Conservation (phyloP, 805 yeast genomes). For the Vanderwaltozyma tropicalis region DNA sequence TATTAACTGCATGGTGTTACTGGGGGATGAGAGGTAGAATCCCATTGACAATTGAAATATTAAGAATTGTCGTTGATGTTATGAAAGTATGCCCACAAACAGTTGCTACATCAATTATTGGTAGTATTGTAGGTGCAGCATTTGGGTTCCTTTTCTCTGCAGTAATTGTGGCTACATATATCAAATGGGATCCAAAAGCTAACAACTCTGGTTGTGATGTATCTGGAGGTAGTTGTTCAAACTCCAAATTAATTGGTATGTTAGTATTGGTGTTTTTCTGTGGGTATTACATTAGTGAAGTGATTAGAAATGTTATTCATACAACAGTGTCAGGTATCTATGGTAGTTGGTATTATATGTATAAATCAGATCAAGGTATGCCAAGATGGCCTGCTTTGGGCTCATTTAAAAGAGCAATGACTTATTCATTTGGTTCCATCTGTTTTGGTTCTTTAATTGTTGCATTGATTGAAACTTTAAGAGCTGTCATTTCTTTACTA, state of each 20-base stretch:
- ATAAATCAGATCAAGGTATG: slow-evolving; percentile 63
- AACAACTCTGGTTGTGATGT: slow-evolving; percentile 42
- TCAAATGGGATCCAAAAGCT: slow-evolving; percentile 55
- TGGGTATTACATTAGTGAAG: slow-evolving; percentile 77
- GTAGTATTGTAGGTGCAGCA: slow-evolving; percentile 47
- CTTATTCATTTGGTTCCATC: slow-evolving; percentile 83
- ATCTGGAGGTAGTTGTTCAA: slow-evolving; percentile 46
- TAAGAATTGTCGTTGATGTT: slow-evolving; percentile 66
- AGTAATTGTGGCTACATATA: slow-evolving; percentile 65
- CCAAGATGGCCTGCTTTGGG: slow-evolving; percentile 75
- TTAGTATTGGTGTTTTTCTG: slow-evolving; percentile 69
- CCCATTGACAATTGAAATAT: slow-evolving; percentile 61
- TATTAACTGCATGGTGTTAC: slow-evolving; percentile 56
- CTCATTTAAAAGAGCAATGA: slow-evolving; percentile 67
- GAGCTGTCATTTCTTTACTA: slow-evolving; percentile 42
- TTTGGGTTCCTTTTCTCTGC: slow-evolving; percentile 58
- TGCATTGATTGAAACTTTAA: slow-evolving; percentile 56
- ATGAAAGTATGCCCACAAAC: slow-evolving; percentile 66
- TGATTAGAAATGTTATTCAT: slow-evolving; percentile 69
- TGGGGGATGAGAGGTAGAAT: slow-evolving; percentile 63
- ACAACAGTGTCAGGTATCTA: slow-evolving; percentile 73
- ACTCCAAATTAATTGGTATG: slow-evolving; percentile 54
- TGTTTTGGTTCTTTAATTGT: slow-evolving; percentile 76
- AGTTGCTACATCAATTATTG: slow-evolving; percentile 47
- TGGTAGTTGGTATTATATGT: slow-evolving; percentile 86